Conservation (phyloP, 2,329 filamentous ascomycete genomes). For the Neonectria neomacrospora region DNA sequence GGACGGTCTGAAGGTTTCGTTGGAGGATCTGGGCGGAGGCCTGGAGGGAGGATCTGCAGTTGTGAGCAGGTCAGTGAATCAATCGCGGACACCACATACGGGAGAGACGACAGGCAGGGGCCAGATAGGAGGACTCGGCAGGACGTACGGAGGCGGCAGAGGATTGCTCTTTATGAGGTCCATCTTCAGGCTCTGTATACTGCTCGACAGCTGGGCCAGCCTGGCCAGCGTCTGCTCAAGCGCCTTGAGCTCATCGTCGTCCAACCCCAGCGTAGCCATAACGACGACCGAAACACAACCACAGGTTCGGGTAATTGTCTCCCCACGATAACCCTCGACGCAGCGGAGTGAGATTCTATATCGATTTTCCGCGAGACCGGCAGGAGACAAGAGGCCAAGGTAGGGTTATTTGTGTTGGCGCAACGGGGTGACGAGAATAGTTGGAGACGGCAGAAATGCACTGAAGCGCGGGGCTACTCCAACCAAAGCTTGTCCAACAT, state of each 20-base stretch:
- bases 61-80: slow-evolving; percentile 13
- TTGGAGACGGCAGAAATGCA: background rate
- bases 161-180: slow-evolving; percentile 72
- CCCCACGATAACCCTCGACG: background rate
- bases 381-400: background rate
- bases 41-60: slow-evolving; percentile 73
- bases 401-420: background rate
- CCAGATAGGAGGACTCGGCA: background rate
- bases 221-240: slow-evolving; percentile 78
- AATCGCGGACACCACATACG: background rate
- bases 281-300: slow-evolving; percentile 7
- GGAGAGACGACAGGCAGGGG: background rate
- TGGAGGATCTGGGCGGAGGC: slow-evolving; percentile 78
- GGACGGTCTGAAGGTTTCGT: slow-evolving; percentile 74
- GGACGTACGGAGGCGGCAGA: slow-evolving; percentile 71
- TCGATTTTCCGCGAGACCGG: background rate
- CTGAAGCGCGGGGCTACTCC: background rate
- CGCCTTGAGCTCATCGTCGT: slow-evolving; percentile 71
- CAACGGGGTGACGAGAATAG: background rate
- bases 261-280: slow-evolving; percentile 61
- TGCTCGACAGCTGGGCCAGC: slow-evolving; percentile 75
- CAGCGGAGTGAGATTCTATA: background rate
- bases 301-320: background rate
- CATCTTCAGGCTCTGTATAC: slow-evolving; percentile 71
- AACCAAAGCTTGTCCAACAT: background rate